These are phyloP conservation scores for Russula brevipes DNA, from an alignment of 768 basidiomycete species.

Conservation along the genomic window DNA sequence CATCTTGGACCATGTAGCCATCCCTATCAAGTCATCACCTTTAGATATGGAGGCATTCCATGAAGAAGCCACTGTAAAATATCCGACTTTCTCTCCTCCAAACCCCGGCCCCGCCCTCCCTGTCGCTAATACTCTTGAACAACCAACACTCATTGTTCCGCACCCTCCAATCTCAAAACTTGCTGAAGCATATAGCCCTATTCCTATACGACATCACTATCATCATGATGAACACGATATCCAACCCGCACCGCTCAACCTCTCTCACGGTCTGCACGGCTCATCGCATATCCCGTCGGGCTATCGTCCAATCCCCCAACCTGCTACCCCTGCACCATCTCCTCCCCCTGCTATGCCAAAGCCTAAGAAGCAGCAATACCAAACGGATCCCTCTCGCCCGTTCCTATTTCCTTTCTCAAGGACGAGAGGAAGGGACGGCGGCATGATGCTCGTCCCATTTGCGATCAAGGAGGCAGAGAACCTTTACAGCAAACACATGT, in stretches of 20 bases:
- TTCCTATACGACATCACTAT: conserved; percentile 91
- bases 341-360: conserved; percentile 72
- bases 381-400: conserved; percentile 90
- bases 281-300: conserved; percentile 37
- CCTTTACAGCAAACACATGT: conserved; percentile 85
- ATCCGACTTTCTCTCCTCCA: conserved; percentile 82
- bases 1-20: conserved; percentile 34
- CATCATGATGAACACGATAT: conserved; percentile 72
- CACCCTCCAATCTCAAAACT: conserved; percentile 54
- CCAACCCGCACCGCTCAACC: conserved; percentile 39
- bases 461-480: conserved; percentile 95
- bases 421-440: conserved; percentile 45
- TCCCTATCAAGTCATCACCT: conserved; percentile 83
- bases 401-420: conserved; percentile 95
- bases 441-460: conserved; percentile 77
- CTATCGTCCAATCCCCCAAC: conserved; percentile 51
- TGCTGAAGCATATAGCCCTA: conserved; percentile 87
- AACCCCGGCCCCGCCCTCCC: conserved; percentile 38
- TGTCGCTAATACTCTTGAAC: conserved; percentile 22
- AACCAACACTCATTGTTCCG: conserved; percentile 26
- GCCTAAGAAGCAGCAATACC: conserved; percentile 97
- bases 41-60: conserved; percentile 87
- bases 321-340: conserved; percentile 86
- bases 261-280: conserved; percentile 30
- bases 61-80: conserved; percentile 89